Percentiles rank a stretch among this genome's conserved stretches.
These are phyloP conservation scores for Setomelanomma holmii DNA, from an alignment of 2,329 filamentous ascomycete species.

Conservation along the genomic window DNA sequence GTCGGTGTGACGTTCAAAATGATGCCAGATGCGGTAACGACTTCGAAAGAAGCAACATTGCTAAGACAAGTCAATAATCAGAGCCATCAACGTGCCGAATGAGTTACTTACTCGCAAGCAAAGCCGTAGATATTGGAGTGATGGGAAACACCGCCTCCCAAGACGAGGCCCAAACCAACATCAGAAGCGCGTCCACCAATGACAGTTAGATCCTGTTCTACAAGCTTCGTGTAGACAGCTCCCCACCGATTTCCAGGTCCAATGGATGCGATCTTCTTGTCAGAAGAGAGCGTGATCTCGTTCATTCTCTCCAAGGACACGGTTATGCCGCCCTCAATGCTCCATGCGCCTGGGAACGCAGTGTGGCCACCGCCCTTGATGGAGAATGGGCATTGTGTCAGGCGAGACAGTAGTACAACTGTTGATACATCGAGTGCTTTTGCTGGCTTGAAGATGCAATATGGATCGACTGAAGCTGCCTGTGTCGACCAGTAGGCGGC, in stretches of 20 bases:
- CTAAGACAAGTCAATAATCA: too few species aligned
- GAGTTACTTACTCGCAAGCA: conserved; percentile 31
- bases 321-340: conserved; percentile 53
- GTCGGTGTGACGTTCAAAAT: conserved; percentile 23
- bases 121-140: conserved; percentile 32
- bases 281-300: conserved; percentile 28
- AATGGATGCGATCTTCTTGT: conserved; percentile 35
- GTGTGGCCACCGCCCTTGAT: conserved; percentile 56
- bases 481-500: conserved; percentile 22
- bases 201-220: conserved; percentile 29
- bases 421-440: conserved; percentile 22
- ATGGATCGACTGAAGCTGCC: conserved; percentile 14
- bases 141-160: conserved; percentile 36
- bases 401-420: conserved; percentile 17
- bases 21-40: conserved; percentile 28
- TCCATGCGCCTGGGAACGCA: conserved; percentile 49
- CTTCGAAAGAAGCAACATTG: conserved; percentile 44
- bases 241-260: conserved; percentile 46
- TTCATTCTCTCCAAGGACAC: conserved; percentile 49
- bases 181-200: conserved; percentile 36
- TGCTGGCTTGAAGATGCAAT: conserved; percentile 25
- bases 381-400: conserved; percentile 47
- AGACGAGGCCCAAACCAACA: conserved; percentile 28
- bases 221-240: conserved; percentile 41
- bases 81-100: too few species aligned